Evolutionary conservation across 345 rosid species (phyloP).

Genomic region (Salix purpurea): DNA sequence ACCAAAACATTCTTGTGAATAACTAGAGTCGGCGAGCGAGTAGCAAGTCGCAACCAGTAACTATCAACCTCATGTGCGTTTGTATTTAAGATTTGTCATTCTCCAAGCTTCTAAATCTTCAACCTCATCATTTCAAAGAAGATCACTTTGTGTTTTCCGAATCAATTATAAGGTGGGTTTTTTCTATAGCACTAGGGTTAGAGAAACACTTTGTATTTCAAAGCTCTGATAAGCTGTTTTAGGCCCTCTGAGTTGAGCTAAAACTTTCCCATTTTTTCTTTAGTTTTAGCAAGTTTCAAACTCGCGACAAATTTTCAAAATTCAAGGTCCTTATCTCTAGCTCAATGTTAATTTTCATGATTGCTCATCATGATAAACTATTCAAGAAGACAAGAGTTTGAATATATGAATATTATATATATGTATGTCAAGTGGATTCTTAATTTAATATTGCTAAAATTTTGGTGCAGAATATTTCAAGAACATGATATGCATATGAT

Average conservation of each 20-base stretch:
- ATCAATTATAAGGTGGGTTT: neutral
- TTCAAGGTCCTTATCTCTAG: neutral
- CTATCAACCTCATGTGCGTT: neutral
- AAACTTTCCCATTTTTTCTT: neutral
- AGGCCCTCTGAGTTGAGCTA: neutral
- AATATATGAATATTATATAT: neutral
- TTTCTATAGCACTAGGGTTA: neutral
- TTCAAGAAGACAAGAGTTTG: neutral
- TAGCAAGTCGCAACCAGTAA: neutral
- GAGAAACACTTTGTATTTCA: neutral
- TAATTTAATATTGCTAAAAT: neutral
- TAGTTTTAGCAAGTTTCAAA: neutral
- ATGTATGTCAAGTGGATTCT: neutral
- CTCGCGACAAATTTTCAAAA: neutral
- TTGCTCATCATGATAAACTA: neutral
- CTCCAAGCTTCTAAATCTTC: neutral
- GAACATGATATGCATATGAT: slow-evolving; percentile 1
- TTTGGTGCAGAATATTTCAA: slow-evolving; percentile 6
- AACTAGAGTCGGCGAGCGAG: neutral
- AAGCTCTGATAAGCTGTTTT: neutral
- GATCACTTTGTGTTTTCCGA: neutral
- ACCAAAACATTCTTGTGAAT: neutral
- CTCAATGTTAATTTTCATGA: neutral
- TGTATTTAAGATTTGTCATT: neutral
- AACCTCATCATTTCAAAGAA: neutral